A percentile compares a stretch with the other conserved stretches of the same genome.
These are phyloP conservation scores for Botryotinia calthae DNA, from an alignment of 2,329 filamentous ascomycete genomes.

Conservation along the genomic window DNA sequence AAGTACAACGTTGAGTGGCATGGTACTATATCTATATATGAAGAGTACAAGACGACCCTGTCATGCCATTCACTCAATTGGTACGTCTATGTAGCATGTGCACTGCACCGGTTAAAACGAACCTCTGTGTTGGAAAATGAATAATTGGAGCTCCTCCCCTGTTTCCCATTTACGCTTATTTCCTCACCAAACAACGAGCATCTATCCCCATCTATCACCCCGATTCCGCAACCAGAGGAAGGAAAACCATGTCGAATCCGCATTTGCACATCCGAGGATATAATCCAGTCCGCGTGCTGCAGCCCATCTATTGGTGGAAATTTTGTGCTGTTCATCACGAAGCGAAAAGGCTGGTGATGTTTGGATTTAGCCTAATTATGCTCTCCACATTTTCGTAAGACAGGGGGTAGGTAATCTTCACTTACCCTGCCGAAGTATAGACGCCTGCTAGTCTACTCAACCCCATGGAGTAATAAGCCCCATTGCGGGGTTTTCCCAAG, in stretches of 20 bases:
- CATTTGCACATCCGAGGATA: neutral
- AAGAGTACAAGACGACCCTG: neutral
- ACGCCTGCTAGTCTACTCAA: neutral
- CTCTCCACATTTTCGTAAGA: neutral
- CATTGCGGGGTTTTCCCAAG: slow-evolving; percentile 8
- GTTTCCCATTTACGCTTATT: neutral
- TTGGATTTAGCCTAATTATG: slow-evolving; percentile 1
- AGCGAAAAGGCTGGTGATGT: slow-evolving; percentile 1
- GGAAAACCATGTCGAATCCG: neutral
- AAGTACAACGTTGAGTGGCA: neutral
- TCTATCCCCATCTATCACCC: neutral
- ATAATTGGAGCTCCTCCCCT: neutral
- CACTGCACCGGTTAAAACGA: slow-evolving; percentile 13
- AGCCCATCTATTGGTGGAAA: neutral
- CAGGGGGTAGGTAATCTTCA: neutral
- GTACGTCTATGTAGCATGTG: neutral
- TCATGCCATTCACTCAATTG: neutral
- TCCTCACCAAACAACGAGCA: neutral
- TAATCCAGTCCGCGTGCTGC: neutral
- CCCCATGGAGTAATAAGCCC: slow-evolving; percentile 14
- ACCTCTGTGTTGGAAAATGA: slow-evolving; percentile 12
- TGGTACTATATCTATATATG: slow-evolving; percentile 20
- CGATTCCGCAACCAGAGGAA: neutral
- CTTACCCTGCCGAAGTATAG: neutral
- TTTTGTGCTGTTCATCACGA: neutral